Evolutionary conservation across 352 stramenopile genomes (phyloP).

Genomic region (Phytophthora sp.): DNA sequence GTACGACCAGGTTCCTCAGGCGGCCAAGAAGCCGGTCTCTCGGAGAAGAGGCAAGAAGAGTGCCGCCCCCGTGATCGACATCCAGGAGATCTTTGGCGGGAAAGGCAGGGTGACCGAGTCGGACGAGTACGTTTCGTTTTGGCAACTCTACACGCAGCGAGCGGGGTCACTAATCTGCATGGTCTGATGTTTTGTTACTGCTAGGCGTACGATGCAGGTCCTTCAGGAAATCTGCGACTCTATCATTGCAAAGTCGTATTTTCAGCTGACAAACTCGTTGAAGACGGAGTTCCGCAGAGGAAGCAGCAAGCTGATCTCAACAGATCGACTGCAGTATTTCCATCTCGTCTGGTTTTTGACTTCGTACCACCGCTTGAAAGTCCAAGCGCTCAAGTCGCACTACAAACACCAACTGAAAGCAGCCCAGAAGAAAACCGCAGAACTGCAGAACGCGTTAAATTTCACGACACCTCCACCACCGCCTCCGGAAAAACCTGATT

Average conservation of each 20-base stretch:
- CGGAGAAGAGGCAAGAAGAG: slow-evolving; percentile 53
- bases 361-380: slow-evolving; percentile 78
- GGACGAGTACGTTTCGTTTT: slow-evolving; percentile 47
- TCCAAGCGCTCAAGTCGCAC: slow-evolving; percentile 72
- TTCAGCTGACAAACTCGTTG: slow-evolving; percentile 85
- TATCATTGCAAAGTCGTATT: slow-evolving; percentile 80
- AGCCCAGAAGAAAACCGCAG: slow-evolving; percentile 59
- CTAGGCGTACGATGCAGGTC: slow-evolving; percentile 66
- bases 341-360: slow-evolving; percentile 88
- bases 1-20: slow-evolving; percentile 75
- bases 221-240: slow-evolving; percentile 77
- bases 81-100: slow-evolving; percentile 79
- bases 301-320: slow-evolving; percentile 83
- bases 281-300: slow-evolving; percentile 88
- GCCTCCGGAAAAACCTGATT: slow-evolving; percentile 49
- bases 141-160: not conserved
- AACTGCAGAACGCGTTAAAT: slow-evolving; percentile 60
- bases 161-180: not conserved
- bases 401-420: slow-evolving; percentile 65
- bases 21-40: slow-evolving; percentile 64
- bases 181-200: slow-evolving; percentile 13
- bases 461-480: slow-evolving; percentile 48
- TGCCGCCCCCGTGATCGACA: slow-evolving; percentile 59
- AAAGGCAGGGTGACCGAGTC: slow-evolving; percentile 67
- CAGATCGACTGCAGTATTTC: slow-evolving; percentile 90